Percentiles rank a stretch among this genome's conserved stretches.
Conservation (phyloP, 768 basidiomycete species). For the Russula ochroleuca region DNA sequence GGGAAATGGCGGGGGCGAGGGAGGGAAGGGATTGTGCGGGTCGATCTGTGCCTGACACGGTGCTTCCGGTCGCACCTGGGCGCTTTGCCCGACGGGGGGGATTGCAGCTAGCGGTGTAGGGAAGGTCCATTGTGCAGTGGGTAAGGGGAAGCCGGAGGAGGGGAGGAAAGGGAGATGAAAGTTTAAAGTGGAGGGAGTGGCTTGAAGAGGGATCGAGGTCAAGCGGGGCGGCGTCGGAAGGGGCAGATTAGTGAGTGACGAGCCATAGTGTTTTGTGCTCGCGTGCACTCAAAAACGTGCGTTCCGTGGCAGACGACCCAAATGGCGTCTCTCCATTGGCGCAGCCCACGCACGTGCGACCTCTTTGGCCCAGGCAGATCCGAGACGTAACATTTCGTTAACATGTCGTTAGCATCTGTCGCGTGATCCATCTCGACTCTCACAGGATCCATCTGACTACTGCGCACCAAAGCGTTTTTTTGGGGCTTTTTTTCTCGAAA, state of each 20-base stretch:
- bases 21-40: slow-evolving; percentile 19
- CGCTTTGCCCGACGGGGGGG: slow-evolving; percentile 48
- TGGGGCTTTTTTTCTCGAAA: too few relatives aligned
- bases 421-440: background rate
- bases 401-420: background rate
- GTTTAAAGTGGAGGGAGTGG: slow-evolving; percentile 3
- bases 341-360: slow-evolving; percentile 7
- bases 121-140: slow-evolving; percentile 11
- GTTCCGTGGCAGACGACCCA: slow-evolving; percentile 26
- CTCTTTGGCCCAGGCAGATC: background rate
- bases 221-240: slow-evolving; percentile 10
- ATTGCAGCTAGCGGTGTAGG: slow-evolving; percentile 41
- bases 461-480: too few relatives aligned
- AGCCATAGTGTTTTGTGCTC: slow-evolving; percentile 17
- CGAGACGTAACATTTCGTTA: background rate
- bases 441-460: too few relatives aligned
- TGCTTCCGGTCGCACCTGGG: background rate
- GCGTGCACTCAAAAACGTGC: slow-evolving; percentile 26
- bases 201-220: too few relatives aligned
- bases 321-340: slow-evolving; percentile 16
- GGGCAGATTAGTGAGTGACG: background rate
- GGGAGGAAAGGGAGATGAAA: background rate
- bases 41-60: background rate
- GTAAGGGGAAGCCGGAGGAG: background rate
- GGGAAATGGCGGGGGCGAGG: slow-evolving; percentile 25